Evolutionary conservation across 176 grass and related monocot genomes (phyloP), one percentile per base, ranked within the genome.

Genomic region (Echinochloa phyllopogon): DNA sequence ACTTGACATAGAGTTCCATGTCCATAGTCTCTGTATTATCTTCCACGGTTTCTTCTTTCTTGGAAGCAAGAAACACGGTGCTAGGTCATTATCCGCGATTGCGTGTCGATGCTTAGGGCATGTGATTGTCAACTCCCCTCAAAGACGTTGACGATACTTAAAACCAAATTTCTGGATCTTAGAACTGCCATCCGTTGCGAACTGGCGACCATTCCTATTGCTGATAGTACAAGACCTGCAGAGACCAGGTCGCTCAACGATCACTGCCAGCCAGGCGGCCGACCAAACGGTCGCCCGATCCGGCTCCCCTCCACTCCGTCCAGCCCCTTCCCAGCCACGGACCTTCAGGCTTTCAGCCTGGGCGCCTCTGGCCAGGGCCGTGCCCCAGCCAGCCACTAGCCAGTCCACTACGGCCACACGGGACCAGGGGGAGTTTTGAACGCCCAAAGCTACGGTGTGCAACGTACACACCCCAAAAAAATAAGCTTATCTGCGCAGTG

Each of bases 341-440:
- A 69, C 33, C 20, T n/a, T 69, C 33, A 38, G n/a, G n/a, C n/a
- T 15, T 65, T 18, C 60, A 6, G 63, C 2, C 63, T n/a, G n/a
- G 6, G 62, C 14, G n/a, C n/a, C n/a, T n/a, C n/a, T n/a, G n/a
- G n/a, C 37, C 55, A 15, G 11, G 25, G 7, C 75, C 45, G 14
- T 15, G 17, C 8, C 41, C 58, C 40, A 29, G 14, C 67, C 72
- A 43, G 18, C 5, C 21, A 0, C 56, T 33, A 29, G 4, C 29
- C 63, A 6, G 11, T 21, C 42, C 69, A 21, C 53, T 21, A 49
- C 6, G n/a, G 4, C 16, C 40, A 44, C 13, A 27, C 41, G 18
- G 69, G 86, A 61, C 62, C 79, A 41, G n/a, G 13, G 12, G 23
- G 12, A 3, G 10, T 77, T 76, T 88, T 78, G 73, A 88, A 83